Conservation (phyloP, 805 yeast genomes). For the Schizosaccharomyces octosporus region DNA sequence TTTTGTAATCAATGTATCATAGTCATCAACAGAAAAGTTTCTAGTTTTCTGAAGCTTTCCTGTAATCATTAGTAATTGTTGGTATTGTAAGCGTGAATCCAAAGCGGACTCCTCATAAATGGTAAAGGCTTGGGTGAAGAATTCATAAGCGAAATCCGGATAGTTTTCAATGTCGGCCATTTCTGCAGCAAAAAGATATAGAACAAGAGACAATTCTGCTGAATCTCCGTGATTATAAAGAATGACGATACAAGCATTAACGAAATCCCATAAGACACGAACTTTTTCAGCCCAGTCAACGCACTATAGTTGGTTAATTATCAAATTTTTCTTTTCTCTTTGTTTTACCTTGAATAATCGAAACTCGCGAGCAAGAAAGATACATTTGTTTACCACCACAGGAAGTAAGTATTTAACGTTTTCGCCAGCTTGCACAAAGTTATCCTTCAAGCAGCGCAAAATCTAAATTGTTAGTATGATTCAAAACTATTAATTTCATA, state of each 20-base stretch:
- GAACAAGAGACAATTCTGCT: slow-evolving; percentile 17
- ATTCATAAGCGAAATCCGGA: slow-evolving; percentile 60
- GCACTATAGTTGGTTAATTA: neutral
- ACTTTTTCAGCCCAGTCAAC: slow-evolving; percentile 11
- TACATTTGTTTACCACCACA: neutral
- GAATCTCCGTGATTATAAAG: slow-evolving; percentile 18
- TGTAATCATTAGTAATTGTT: slow-evolving; percentile 25
- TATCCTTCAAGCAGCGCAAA: neutral
- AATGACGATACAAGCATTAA: slow-evolving; percentile 46
- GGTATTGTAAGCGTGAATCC: slow-evolving; percentile 30
- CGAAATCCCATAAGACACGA: slow-evolving; percentile 42
- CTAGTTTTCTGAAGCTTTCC: slow-evolving; percentile 29
- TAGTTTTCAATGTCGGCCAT: slow-evolving; percentile 49
- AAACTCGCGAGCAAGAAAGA: neutral
- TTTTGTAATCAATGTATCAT: slow-evolving; percentile 60
- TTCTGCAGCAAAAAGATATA: slow-evolving; percentile 40
- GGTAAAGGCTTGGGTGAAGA: slow-evolving; percentile 67
- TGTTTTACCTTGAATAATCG: neutral
- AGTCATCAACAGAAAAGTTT: slow-evolving; percentile 36
- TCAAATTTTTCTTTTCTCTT: too few species aligned
- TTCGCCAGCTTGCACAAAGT: neutral
- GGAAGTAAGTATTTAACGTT: neutral
- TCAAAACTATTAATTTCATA: neutral
- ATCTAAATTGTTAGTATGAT: neutral
- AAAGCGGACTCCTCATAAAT: slow-evolving; percentile 46